These are phyloP conservation scores for Coprinellus aureogranulatus DNA, from an alignment of 768 basidiomycete species.

Conservation along the genomic window DNA sequence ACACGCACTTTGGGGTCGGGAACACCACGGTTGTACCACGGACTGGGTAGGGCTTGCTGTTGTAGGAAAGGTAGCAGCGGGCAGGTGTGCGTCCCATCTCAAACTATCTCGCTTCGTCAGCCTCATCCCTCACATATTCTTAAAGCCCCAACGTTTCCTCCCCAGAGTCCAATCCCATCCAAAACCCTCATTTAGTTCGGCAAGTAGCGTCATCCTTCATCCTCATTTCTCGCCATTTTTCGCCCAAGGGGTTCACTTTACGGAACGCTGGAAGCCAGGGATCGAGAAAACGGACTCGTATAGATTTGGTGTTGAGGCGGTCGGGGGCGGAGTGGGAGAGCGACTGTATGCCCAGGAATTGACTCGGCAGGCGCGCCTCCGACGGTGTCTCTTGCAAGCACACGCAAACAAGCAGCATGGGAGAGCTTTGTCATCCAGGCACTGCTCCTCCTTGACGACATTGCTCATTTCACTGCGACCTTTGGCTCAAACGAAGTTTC, in stretches of 20 bases:
- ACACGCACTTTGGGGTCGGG: constrained; percentile 84
- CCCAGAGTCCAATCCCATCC: too few species aligned
- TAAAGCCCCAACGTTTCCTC: too few species aligned
- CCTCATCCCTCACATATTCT: too few species aligned
- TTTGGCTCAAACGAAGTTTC: too few species aligned
- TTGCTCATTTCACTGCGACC: too few species aligned
- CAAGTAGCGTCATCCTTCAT: constrained; percentile 20
- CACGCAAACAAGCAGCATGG: too few species aligned
- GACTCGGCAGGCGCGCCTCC: too few species aligned
- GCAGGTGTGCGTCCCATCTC: constrained; percentile 97
- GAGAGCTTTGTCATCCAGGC: too few species aligned
- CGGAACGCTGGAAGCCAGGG: not conserved
- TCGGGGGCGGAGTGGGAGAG: not conserved
- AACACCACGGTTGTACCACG: constrained; percentile 96
- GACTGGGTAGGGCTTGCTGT: constrained; percentile 98
- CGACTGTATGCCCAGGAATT: too few species aligned
- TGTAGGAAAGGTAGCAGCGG: constrained; percentile 98
- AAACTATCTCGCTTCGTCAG: too few species aligned
- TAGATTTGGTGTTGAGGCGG: constrained; percentile 1
- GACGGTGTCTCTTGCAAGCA: too few species aligned
- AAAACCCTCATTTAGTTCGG: constrained; percentile 4
- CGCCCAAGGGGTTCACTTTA: not conserved
- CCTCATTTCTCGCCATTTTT: constrained; percentile 5
- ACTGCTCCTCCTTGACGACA: too few species aligned
- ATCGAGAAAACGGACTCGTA: not conserved